Conservation (phyloP, 2,329 filamentous ascomycete species). For the Ophiostoma angusticollis region DNA sequence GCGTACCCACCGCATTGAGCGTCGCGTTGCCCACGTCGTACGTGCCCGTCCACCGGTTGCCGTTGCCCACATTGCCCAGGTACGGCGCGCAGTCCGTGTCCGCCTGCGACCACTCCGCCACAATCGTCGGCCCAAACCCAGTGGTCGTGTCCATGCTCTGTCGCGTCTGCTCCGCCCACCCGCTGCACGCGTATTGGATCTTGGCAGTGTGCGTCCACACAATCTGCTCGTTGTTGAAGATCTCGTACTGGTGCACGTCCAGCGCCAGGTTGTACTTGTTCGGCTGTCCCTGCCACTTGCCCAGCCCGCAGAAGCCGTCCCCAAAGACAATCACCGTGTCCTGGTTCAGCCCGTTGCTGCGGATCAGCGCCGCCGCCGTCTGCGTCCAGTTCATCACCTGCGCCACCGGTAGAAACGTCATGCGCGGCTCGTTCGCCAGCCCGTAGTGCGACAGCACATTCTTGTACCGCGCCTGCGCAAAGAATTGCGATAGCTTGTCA, state of each 20-base stretch:
- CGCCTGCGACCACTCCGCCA: slow-evolving; percentile 95
- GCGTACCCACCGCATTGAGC: slow-evolving; percentile 51
- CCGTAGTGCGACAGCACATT: slow-evolving; percentile 91
- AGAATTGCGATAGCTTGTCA: slow-evolving; percentile 77
- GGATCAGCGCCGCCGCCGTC: slow-evolving; percentile 58
- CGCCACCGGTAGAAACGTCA: slow-evolving; percentile 55
- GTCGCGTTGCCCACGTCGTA: slow-evolving; percentile 53
- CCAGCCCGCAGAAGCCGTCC: slow-evolving; percentile 85
- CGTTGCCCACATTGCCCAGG: slow-evolving; percentile 80
- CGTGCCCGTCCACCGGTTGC: slow-evolving; percentile 86
- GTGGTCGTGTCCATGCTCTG: slow-evolving; percentile 58
- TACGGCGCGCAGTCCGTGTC: slow-evolving; percentile 85
- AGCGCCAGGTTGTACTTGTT: slow-evolving; percentile 62
- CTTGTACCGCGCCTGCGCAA: slow-evolving; percentile 82
- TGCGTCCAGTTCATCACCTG: slow-evolving; percentile 71
- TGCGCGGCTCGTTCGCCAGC: slow-evolving; percentile 84
- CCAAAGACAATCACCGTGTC: slow-evolving; percentile 66
- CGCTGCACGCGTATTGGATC: slow-evolving; percentile 73
- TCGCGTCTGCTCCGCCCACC: slow-evolving; percentile 70
- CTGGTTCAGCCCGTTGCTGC: slow-evolving; percentile 57
- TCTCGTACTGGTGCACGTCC: slow-evolving; percentile 98
- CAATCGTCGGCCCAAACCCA: slow-evolving; percentile 86
- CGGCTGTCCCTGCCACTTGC: slow-evolving; percentile 80
- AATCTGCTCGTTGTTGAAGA: slow-evolving; percentile 88
- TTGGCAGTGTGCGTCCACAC: slow-evolving; percentile 70